A percentile compares a stretch with the other conserved stretches of the same genome.
These are phyloP conservation scores for Annulohypoxylon bovei DNA, from an alignment of 495 filamentous ascomycete species.

Conservation along the genomic window DNA sequence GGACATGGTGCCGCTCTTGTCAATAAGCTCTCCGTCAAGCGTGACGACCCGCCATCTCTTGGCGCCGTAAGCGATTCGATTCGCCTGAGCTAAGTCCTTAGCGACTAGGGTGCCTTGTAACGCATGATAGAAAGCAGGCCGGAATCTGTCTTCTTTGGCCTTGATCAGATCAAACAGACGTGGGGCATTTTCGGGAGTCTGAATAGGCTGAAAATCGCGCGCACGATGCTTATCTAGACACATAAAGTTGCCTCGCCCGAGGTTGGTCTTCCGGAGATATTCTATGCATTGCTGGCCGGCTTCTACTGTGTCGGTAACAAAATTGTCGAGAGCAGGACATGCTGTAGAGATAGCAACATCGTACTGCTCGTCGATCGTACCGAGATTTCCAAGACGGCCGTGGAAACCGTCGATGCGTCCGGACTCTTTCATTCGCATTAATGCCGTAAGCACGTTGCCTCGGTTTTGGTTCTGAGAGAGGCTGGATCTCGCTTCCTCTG, in stretches of 20 bases:
- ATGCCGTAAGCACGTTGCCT: constrained; percentile 87
- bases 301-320: constrained; percentile 95
- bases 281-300: constrained; percentile 97
- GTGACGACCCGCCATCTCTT: constrained; percentile 96
- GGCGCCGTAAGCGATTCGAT: constrained; percentile 93
- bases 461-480: constrained; percentile 89
- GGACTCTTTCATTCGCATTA: constrained; percentile 95
- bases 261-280: constrained; percentile 94
- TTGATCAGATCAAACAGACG: constrained; percentile 93
- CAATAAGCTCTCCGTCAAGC: constrained; percentile 92
- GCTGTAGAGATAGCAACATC: constrained; percentile 98
- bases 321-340: constrained; percentile 88
- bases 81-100: constrained; percentile 90
- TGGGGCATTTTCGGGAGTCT: constrained; percentile 91
- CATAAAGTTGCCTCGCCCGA: constrained; percentile 97
- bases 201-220: constrained; percentile 77
- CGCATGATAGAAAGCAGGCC: constrained; percentile 92
- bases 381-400: constrained; percentile 92
- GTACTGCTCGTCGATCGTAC: constrained; percentile 93
- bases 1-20: constrained; percentile 97
- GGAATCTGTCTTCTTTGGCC: constrained; percentile 85
- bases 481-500: constrained; percentile 92
- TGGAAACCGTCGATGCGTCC: constrained; percentile 97
- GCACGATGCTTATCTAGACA: constrained; percentile 85
- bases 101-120: constrained; percentile 94